Percentiles rank a stretch among this genome's conserved stretches.
phyloP scores from a whole-genome alignment of 257 asterid genomes.

The Pogostemon cablin region DNA sequence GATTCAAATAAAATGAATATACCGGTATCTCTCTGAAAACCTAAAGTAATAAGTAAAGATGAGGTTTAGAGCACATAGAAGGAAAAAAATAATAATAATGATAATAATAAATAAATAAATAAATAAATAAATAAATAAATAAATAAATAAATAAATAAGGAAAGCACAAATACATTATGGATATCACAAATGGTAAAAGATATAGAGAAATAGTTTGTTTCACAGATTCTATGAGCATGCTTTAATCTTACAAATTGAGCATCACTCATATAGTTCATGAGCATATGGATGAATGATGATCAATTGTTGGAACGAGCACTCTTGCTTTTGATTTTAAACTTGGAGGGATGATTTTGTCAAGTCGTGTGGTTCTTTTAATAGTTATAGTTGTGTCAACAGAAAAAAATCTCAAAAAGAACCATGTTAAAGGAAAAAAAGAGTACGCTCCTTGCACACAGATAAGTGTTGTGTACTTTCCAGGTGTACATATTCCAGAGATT shows the following conservation, averaged over 20 bases:
- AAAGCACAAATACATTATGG: background rate
- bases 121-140: no score
- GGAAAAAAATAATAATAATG: no score
- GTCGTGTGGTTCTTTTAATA: no score
- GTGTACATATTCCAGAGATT: constrained; percentile 1
- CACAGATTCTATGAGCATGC: constrained; percentile 7
- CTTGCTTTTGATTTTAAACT: no score
- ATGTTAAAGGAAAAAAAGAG: background rate
- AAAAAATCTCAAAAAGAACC: background rate
- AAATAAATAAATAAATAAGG: no score
- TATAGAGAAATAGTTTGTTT: background rate
- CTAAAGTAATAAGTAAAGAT: constrained; percentile 10
- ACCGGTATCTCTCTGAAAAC: background rate
- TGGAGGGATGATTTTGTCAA: no score
- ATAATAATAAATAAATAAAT: no score
- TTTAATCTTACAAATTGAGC: background rate
- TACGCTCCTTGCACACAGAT: background rate
- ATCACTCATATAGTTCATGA: no score
- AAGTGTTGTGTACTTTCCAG: background rate
- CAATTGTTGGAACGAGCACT: no score
- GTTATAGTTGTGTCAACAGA: no score
- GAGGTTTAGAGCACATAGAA: constrained; percentile 14
- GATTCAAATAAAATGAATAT: background rate
- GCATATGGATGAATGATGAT: no score
- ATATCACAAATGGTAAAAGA: background rate